Percentiles rank a stretch among this genome's conserved stretches.
Conservation (phyloP, 345 rosid genomes). For the Theobroma cacao region DNA sequence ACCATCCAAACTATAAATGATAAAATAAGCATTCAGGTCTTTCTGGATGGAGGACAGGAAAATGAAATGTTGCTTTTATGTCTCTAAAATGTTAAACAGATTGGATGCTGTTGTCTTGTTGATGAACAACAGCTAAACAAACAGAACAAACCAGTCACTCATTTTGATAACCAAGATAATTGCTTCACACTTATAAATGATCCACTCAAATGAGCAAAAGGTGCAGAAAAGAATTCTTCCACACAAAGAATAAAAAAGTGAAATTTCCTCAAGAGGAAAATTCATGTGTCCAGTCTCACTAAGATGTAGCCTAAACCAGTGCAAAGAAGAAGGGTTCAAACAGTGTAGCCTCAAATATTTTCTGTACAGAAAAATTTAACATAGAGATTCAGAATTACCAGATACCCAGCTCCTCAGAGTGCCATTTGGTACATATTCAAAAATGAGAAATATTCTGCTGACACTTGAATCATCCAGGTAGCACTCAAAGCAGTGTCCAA, state of each 20-base stretch:
- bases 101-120: background rate
- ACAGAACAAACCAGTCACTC: background rate
- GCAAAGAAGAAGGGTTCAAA: background rate
- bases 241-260: background rate
- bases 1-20: background rate
- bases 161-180: background rate
- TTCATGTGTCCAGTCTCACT: background rate
- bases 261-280: background rate
- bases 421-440: conserved; percentile 88
- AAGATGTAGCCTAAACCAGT: background rate
- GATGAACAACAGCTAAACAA: background rate
- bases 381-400: conserved; percentile 42
- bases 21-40: background rate
- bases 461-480: conserved; percentile 92
- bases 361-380: background rate
- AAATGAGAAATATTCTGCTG: conserved; percentile 85
- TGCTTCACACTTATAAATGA: background rate
- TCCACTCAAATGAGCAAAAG: background rate
- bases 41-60: background rate
- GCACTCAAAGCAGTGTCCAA: conserved; percentile 93
- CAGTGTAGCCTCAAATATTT: background rate
- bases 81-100: background rate
- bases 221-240: background rate
- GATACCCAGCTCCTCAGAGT: conserved; percentile 84
- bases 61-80: background rate